phyloP scores from a whole-genome alignment of 1,284 basidiomycete genomes.

The Earliella scabrosa region DNA sequence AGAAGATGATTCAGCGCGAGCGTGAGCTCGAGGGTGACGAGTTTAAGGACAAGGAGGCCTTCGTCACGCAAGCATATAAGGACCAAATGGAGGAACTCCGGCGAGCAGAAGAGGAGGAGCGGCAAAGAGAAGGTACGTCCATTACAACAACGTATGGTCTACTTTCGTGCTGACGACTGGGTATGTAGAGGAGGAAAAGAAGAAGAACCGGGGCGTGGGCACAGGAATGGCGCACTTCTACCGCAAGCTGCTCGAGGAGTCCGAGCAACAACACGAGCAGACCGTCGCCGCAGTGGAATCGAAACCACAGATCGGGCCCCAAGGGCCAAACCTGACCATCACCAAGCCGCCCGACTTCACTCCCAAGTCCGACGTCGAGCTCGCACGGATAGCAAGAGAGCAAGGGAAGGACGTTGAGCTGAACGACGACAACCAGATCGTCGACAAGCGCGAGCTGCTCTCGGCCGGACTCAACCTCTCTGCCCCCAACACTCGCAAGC shows the following conservation, averaged over 20 bases:
- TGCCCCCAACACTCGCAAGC: constrained; percentile 74
- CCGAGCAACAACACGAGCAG: constrained; percentile 82
- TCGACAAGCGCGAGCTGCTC: constrained; percentile 93
- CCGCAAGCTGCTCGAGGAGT: constrained; percentile 80
- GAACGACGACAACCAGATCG: constrained; percentile 97
- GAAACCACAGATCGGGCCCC: constrained; percentile 65
- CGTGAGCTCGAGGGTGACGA: constrained; percentile 93
- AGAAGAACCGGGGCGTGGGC: constrained; percentile 55
- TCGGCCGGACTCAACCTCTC: constrained; percentile 91
- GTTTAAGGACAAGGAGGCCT: constrained; percentile 93
- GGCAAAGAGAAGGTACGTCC: constrained; percentile 76
- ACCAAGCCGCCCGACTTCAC: constrained; percentile 67
- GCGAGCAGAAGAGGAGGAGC: constrained; percentile 91
- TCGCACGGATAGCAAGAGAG: constrained; percentile 67
- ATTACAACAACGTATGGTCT: neutral
- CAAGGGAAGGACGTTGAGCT: constrained; percentile 91
- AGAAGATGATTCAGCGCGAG: constrained; percentile 96
- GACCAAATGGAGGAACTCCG: constrained; percentile 94
- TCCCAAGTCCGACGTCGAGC: constrained; percentile 69
- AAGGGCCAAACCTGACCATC: constrained; percentile 70
- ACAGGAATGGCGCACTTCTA: constrained; percentile 90
- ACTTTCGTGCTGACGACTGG: neutral
- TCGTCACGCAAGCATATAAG: constrained; percentile 97
- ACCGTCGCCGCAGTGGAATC: constrained; percentile 56
- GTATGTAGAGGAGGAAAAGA: constrained; percentile 66